Evolutionary conservation across 148 eudicot genomes (phyloP).

Genomic region (Heliosperma pusillum): DNA sequence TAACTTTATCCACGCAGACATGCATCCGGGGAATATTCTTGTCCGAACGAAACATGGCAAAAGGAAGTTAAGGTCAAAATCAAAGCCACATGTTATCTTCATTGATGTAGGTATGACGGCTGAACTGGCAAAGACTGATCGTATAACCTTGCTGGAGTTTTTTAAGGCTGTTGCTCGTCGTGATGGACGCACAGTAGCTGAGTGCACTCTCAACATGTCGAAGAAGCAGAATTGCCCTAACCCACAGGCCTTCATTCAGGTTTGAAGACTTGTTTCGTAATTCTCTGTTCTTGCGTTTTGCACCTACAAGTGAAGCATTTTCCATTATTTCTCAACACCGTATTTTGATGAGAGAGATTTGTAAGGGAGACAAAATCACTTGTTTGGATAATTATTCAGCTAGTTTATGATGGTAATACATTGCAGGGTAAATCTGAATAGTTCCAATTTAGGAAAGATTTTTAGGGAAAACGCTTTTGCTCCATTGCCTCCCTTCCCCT

Average conservation of each 20-base stretch:
- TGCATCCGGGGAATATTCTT: conserved; percentile 99
- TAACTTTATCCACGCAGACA: conserved; percentile 97
- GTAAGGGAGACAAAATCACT: too few relatives aligned
- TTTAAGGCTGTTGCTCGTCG: conserved; percentile 90
- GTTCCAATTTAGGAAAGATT: too few relatives aligned
- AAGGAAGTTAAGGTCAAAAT: conserved; percentile 43
- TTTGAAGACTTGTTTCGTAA: conserved; percentile 6
- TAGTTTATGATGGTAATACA: too few relatives aligned
- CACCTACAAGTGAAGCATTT: too few relatives aligned
- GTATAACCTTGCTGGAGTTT: conserved; percentile 70
- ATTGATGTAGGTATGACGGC: conserved; percentile 99
- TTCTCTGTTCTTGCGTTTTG: too few relatives aligned
- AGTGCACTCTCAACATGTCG: conserved; percentile 68
- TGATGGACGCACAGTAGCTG: conserved; percentile 89
- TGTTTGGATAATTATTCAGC: too few relatives aligned
- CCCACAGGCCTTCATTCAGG: conserved; percentile 79
- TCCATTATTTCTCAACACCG: too few relatives aligned
- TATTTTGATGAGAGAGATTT: too few relatives aligned
- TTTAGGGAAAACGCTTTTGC: too few relatives aligned
- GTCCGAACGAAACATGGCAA: conserved; percentile 55
- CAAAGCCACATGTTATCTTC: conserved; percentile 90
- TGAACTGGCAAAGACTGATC: conserved; percentile 77
- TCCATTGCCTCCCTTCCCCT: too few relatives aligned
- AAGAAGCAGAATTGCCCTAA: conserved; percentile 89
- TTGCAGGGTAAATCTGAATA: too few relatives aligned